A percentile compares a stretch with the other conserved stretches of the same genome.
Conservation (phyloP, 106 monocot genomes). For the Apostasia ramifera region DNA sequence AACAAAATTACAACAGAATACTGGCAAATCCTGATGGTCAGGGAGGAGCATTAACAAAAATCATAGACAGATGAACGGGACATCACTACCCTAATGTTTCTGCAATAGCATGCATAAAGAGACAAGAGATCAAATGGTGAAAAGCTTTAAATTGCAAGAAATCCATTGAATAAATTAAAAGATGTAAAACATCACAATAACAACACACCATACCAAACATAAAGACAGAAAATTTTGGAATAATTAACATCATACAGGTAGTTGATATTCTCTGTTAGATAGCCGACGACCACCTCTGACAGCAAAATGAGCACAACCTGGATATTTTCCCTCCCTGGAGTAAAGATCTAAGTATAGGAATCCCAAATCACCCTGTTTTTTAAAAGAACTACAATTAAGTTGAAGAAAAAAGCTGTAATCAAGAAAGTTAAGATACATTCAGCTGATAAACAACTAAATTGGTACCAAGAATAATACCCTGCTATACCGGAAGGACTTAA, state of each 20-base stretch:
- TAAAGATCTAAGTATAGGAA: conserved; percentile 90
- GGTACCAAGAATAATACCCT: too few relatives aligned
- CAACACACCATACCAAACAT: neutral
- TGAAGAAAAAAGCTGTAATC: neutral
- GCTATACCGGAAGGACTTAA: too few relatives aligned
- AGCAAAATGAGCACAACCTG: conserved; percentile 96
- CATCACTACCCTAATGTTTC: too few relatives aligned
- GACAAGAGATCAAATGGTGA: too few relatives aligned
- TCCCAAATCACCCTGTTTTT: conserved; percentile 72
- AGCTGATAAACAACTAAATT: too few relatives aligned
- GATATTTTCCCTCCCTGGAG: conserved; percentile 73
- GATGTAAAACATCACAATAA: neutral
- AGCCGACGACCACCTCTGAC: conserved; percentile 72
- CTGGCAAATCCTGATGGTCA: too few relatives aligned
- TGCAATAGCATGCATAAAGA: too few relatives aligned
- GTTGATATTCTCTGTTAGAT: conserved; percentile 66
- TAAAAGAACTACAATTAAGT: neutral
- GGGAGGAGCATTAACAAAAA: too few relatives aligned
- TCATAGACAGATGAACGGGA: too few relatives aligned
- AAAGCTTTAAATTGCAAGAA: neutral
- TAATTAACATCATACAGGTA: conserved; percentile 56
- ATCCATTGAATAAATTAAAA: neutral
- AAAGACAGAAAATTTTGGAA: neutral
- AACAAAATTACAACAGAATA: too few relatives aligned
- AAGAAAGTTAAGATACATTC: neutral